A percentile compares a stretch with the other conserved stretches of the same genome.
Conservation (phyloP, 176 grass and related monocot species). For the Phoenix roebelenii region DNA sequence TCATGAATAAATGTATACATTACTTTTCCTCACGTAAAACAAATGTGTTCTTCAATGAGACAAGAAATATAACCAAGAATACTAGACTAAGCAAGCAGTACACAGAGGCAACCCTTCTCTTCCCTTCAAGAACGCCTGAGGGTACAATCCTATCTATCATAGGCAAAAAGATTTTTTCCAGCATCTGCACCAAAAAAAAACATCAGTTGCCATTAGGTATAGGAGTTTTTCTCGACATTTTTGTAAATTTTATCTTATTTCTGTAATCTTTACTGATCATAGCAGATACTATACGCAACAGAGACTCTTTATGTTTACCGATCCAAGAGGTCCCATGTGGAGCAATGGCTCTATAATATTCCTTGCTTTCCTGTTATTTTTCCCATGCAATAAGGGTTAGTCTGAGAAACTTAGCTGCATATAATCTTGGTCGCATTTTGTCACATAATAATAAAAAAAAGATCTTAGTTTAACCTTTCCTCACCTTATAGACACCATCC, state of each 20-base stretch:
- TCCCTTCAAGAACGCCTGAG: slow-evolving; percentile 34
- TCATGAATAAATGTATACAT: too few species aligned
- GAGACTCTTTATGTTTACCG: slow-evolving; percentile 13
- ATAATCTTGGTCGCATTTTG: too few species aligned
- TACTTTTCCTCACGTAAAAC: background rate
- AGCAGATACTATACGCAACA: background rate
- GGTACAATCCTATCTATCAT: slow-evolving; percentile 44
- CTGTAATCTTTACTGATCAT: background rate
- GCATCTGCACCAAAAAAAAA: slow-evolving; percentile 29
- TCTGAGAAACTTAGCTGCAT: too few species aligned
- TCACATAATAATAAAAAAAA: too few species aligned
- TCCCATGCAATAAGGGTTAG: too few species aligned
- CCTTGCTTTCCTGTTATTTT: slow-evolving; percentile 15
- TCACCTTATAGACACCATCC: slow-evolving; percentile 46
- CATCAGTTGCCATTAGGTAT: too few species aligned
- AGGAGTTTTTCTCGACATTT: too few species aligned
- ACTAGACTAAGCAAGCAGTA: slow-evolving; percentile 34
- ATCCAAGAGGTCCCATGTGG: background rate
- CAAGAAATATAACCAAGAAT: slow-evolving; percentile 35
- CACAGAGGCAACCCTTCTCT: slow-evolving; percentile 20
- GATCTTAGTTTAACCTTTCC: background rate
- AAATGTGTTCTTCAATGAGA: slow-evolving; percentile 34
- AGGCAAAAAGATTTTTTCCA: slow-evolving; percentile 34
- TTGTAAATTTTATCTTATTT: too few species aligned
- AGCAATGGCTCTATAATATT: slow-evolving; percentile 4